Conservation (phyloP, 228 moss, liverwort and hornwort species). For the Sphagnum fallax region DNA sequence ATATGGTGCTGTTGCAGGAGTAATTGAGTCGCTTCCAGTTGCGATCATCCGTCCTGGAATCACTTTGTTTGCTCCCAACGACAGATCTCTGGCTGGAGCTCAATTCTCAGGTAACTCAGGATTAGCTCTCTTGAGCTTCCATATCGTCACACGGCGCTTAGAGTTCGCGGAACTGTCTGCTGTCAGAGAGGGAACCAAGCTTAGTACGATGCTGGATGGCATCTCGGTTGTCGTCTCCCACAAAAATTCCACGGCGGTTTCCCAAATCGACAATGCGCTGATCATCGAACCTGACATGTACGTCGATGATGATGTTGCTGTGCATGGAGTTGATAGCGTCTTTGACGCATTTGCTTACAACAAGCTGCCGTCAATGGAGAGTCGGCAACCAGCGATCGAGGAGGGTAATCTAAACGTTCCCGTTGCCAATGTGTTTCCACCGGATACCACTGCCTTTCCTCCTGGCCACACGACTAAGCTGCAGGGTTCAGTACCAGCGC, state of each 20-base stretch:
- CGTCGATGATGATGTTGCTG: constrained; percentile 1
- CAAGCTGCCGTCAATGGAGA: background rate
- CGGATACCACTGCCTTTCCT: too few species aligned
- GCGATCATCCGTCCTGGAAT: constrained; percentile 1
- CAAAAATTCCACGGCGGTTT: constrained; percentile 1
- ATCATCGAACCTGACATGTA: constrained; percentile 6
- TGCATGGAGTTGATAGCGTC: constrained; percentile 8
- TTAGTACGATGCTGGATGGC: constrained; percentile 1
- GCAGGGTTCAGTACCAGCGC: too few species aligned
- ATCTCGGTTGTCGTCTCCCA: constrained; percentile 4
- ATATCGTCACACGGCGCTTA: constrained; percentile 2
- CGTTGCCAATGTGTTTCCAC: background rate
- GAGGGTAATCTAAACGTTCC: background rate
- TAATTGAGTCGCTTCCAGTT: background rate
- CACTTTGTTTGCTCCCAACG: constrained; percentile 10
- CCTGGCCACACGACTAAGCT: too few species aligned
- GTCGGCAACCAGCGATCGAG: background rate
- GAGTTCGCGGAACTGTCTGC: constrained; percentile 2
- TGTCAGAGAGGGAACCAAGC: background rate
- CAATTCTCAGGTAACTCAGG: background rate
- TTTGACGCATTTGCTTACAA: constrained; percentile 8
- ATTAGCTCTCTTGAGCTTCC: constrained; percentile 4
- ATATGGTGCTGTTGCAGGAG: constrained; percentile 1
- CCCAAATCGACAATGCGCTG: constrained; percentile 4
- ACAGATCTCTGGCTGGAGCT: background rate